Evolutionary conservation across 345 rosid species (phyloP).

Genomic region (Hypericum perforatum): DNA sequence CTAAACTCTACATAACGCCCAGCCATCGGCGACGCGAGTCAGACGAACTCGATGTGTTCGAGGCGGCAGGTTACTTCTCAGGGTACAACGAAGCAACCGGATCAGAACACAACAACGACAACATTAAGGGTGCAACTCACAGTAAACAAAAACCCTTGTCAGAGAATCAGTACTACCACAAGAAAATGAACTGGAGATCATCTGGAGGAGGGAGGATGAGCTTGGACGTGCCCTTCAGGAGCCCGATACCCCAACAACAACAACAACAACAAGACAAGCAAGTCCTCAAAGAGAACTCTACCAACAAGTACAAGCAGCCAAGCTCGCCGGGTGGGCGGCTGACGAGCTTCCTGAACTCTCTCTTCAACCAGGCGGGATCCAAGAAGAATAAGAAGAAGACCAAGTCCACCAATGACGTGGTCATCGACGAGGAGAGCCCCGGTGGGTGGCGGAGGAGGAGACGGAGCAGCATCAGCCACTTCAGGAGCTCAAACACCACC

Average conservation of each 20-base stretch:
- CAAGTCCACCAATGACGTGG: conserved; percentile 29
- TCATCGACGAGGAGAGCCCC: conserved; percentile 60
- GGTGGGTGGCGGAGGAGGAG: conserved; percentile 54
- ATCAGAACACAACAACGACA: neutral
- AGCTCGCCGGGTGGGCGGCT: conserved; percentile 86
- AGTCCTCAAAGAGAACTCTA: conserved; percentile 34
- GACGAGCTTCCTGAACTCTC: conserved; percentile 82
- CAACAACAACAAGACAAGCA: conserved; percentile 25
- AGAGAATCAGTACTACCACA: too few relatives aligned
- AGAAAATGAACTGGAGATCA: conserved; percentile 30
- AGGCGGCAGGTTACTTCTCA: conserved; percentile 78
- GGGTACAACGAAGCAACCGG: conserved; percentile 39
- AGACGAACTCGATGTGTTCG: conserved; percentile 81
- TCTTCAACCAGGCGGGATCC: conserved; percentile 58
- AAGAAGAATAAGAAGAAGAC: conserved; percentile 61
- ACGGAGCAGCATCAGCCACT: conserved; percentile 87
- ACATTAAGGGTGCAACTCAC: conserved; percentile 11
- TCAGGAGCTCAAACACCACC: conserved; percentile 47
- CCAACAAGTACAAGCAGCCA: conserved; percentile 52
- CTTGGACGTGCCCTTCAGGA: conserved; percentile 47
- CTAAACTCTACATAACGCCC: conserved; percentile 34
- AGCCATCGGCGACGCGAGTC: conserved; percentile 49
- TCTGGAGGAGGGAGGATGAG: conserved; percentile 56
- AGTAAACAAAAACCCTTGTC: conserved; percentile 21
- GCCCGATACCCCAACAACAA: conserved; percentile 23